Percentiles rank a stretch among this genome's conserved stretches.
phyloP scores from a whole-genome alignment of 306 rosid genomes.

The Dryas octopetala region DNA sequence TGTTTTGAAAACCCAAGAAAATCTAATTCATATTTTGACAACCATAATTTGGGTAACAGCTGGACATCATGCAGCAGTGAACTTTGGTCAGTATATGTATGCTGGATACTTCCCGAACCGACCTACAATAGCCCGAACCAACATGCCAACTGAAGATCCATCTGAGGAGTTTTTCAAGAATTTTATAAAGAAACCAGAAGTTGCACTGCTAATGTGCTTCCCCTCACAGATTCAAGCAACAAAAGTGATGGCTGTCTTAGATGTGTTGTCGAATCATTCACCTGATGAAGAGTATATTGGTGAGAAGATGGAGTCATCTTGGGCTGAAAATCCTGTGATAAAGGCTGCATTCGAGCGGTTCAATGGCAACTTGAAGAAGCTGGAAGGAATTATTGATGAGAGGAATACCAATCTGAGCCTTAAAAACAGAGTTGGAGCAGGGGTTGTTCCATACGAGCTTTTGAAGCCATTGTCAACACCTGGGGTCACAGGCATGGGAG shows the following conservation, averaged over 20 bases:
- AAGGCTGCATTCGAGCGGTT: conserved; percentile 35
- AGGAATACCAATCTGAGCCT: conserved; percentile 23
- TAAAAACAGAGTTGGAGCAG: conserved; percentile 42
- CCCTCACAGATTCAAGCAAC: conserved; percentile 44
- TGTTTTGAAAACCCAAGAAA: conserved; percentile 23
- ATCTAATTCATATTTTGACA: conserved; percentile 25
- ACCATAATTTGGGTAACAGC: conserved; percentile 41
- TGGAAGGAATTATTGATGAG: conserved; percentile 33
- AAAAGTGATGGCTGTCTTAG: conserved; percentile 36
- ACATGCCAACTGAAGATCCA: conserved; percentile 38
- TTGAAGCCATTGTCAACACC: conserved; percentile 36
- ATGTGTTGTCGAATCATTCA: conserved; percentile 36
- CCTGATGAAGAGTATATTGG: conserved; percentile 42
- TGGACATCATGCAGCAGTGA: conserved; percentile 41
- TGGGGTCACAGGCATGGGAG: conserved; percentile 40
- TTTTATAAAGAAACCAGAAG: conserved; percentile 31
- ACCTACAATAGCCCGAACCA: conserved; percentile 38
- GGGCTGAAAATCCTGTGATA: conserved; percentile 36
- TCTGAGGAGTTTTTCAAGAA: conserved; percentile 15
- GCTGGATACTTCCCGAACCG: conserved; percentile 45
- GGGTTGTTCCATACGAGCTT: conserved; percentile 43
- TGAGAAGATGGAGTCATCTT: conserved; percentile 27
- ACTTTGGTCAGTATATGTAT: conserved; percentile 40
- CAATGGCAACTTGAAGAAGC: conserved; percentile 21
- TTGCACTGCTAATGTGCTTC: conserved; percentile 32